Evolutionary conservation across 2,329 filamentous ascomycete genomes (phyloP), one percentile per base, ranked within the genome.

Genomic region (Colletotrichum ledebouriae): DNA sequence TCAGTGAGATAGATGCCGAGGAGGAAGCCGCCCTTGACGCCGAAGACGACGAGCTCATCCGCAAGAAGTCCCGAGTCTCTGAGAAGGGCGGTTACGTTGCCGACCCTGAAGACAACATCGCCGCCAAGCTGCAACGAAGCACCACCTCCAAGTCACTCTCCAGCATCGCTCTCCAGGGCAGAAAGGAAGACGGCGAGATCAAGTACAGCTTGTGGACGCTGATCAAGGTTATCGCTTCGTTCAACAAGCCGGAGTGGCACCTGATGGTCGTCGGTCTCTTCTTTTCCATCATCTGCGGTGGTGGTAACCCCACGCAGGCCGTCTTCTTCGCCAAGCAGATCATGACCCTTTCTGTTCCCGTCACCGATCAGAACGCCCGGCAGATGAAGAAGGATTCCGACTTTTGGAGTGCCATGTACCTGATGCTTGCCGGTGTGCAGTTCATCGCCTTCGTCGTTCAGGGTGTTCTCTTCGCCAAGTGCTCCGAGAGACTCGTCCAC

Each of bases 261-360:
- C 82, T 89, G 41, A 95, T 97, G 93, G 39, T 90, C 2, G 70
- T 91, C 64, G 94, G 93, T 10, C 81, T 97, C 15, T 75, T 91
- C 76, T 94, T 91, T 76, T 90, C 91, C 25, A 85, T 91, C 75
- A 89, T 97, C 71, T 92, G 91, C 69, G 94, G 94, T 78, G 91
- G 89, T 69, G 94, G 91, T 59, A 94, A 97, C 76, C 93, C 93
- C 11, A 88, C 86, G 0, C 87, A 90, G 75, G 87, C 92, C 71
- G 88, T 98, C 71, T 91, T 98, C 80, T 97, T 98, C 75, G 91
- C 94, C 74, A 97, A 98, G 79, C 87, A 94, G 66, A 94, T 98
- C 78, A 87, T 88, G 69, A 88, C 89, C 9, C 84, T 96, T 12
- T 88, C 90, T 7, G 80, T 78, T 2, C 78, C 80, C 11, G 72